phyloP scores from a whole-genome alignment of 345 rosid species.

The Populus pruinosa region DNA sequence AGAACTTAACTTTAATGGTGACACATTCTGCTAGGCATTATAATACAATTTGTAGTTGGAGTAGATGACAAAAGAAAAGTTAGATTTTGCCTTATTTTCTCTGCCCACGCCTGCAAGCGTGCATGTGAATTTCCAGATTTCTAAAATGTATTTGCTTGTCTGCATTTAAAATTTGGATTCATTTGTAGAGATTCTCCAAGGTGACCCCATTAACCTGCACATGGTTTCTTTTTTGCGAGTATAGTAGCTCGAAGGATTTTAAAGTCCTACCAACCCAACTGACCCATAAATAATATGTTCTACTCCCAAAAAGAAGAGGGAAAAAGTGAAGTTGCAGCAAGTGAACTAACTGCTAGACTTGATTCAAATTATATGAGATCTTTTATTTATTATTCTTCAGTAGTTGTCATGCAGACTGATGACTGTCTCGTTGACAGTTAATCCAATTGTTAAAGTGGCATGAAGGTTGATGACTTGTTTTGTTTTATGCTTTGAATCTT shows the following conservation, averaged over 20 bases:
- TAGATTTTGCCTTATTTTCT: slow-evolving; percentile 12
- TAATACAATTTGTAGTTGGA: neutral
- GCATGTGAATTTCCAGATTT: slow-evolving; percentile 48
- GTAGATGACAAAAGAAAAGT: slow-evolving; percentile 34
- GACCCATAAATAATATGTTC: neutral
- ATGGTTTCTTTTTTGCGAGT: neutral
- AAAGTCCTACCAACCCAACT: neutral
- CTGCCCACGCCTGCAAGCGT: slow-evolving; percentile 43
- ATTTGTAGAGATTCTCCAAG: slow-evolving; percentile 14
- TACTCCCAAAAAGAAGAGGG: too few relatives aligned
- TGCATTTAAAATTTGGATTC: slow-evolving; percentile 32
- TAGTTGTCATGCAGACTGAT: too few relatives aligned
- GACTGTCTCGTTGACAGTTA: too few relatives aligned
- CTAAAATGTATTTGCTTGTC: slow-evolving; percentile 35
- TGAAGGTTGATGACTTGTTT: too few relatives aligned
- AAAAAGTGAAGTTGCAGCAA: too few relatives aligned
- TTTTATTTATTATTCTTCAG: too few relatives aligned
- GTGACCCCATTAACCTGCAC: slow-evolving; percentile 7
- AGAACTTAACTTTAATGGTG: slow-evolving; percentile 15
- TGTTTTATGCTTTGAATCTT: neutral
- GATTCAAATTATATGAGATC: too few relatives aligned
- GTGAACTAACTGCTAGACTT: too few relatives aligned
- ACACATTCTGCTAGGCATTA: slow-evolving; percentile 18
- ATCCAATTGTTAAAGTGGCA: too few relatives aligned
- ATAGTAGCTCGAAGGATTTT: neutral